These are phyloP conservation scores for Phytopythium helicoides DNA, from an alignment of 352 stramenopile species.

Conservation along the genomic window DNA sequence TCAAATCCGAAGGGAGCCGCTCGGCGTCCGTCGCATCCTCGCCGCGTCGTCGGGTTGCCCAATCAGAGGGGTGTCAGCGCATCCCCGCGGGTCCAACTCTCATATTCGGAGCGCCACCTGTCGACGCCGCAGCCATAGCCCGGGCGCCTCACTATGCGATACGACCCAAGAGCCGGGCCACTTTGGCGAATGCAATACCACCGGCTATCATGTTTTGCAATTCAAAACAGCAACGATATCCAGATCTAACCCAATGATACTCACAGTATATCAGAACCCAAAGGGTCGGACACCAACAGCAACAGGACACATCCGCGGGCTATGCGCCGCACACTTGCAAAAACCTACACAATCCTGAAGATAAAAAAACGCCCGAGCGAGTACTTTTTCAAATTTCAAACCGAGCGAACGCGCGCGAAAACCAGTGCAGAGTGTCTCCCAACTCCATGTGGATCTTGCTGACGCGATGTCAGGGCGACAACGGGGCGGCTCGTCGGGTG, in stretches of 20 bases:
- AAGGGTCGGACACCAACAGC: not conserved
- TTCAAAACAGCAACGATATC: not conserved
- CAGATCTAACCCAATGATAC: too few relatives aligned
- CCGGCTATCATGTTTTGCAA: not conserved
- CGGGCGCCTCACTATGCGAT: constrained; percentile 6
- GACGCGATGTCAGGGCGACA: too few relatives aligned
- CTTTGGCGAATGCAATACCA: not conserved
- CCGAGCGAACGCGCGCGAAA: not conserved
- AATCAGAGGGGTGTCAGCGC: not conserved
- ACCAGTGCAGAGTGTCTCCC: too few relatives aligned
- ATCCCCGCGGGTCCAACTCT: not conserved
- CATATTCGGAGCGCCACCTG: constrained; percentile 8
- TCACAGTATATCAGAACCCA: not conserved
- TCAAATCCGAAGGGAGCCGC: constrained; percentile 5
- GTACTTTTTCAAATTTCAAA: constrained; percentile 4
- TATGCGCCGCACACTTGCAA: too few relatives aligned
- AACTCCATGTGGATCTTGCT: too few relatives aligned
- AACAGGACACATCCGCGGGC: not conserved
- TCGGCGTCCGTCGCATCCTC: not conserved
- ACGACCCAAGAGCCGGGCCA: constrained; percentile 2
- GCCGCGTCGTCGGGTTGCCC: not conserved
- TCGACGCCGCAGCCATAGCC: not conserved
- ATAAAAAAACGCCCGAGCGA: constrained; percentile 2
- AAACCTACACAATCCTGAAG: constrained; percentile 6
- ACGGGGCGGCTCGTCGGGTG: too few relatives aligned